Conservation (phyloP, 441 rosid genomes). For the Theobroma grandiflorum region DNA sequence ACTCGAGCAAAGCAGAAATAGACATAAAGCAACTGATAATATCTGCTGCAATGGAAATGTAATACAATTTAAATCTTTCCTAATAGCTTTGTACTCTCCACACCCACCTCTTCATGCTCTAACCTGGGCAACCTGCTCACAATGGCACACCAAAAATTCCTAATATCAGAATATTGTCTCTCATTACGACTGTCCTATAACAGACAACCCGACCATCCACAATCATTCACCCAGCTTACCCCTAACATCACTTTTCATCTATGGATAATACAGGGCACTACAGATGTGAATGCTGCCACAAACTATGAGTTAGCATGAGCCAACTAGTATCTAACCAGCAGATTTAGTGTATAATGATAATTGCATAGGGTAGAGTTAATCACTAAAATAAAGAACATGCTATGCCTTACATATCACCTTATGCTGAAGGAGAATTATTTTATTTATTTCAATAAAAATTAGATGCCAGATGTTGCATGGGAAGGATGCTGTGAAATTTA, state of each 20-base stretch:
- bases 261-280: background rate
- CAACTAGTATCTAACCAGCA: conserved; percentile 10
- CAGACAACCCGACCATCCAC: background rate
- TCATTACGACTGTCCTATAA: conserved; percentile 4
- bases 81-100: background rate
- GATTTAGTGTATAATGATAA: background rate
- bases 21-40: background rate
- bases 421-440: background rate
- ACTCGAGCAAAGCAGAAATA: background rate
- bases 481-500: background rate
- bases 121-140: background rate
- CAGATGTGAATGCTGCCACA: background rate
- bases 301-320: conserved; percentile 12
- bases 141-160: background rate
- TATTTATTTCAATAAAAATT: background rate
- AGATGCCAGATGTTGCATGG: background rate
- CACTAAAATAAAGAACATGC: background rate
- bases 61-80: conserved; percentile 9
- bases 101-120: background rate
- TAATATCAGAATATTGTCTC: background rate
- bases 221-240: background rate
- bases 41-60: background rate
- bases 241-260: background rate
- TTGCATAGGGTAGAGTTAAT: background rate
- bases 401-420: background rate